Percentiles rank a stretch among this genome's conserved stretches.
phyloP scores from a whole-genome alignment of 2,329 filamentous ascomycete species.

The Periglandula ipomoeae region DNA sequence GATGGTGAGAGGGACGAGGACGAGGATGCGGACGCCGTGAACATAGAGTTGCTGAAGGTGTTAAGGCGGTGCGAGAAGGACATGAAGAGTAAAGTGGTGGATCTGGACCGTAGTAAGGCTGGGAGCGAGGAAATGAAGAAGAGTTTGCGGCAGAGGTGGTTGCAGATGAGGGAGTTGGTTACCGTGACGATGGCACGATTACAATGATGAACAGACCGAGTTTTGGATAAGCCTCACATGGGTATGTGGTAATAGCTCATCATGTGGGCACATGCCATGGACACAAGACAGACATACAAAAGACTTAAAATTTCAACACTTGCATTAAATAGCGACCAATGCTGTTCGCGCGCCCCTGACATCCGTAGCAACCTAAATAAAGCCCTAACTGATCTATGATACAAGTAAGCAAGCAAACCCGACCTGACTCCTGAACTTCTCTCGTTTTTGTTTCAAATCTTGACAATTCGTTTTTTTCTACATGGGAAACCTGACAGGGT shows the following conservation, averaged over 20 bases:
- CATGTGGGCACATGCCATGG: too few species aligned
- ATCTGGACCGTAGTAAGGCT: constrained; percentile 20
- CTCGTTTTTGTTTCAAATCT: background rate
- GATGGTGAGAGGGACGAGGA: constrained; percentile 38
- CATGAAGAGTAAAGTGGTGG: constrained; percentile 20
- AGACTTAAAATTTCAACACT: background rate
- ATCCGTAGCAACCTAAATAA: constrained; percentile 1
- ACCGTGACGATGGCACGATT: constrained; percentile 10
- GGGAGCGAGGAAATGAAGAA: constrained; percentile 19
- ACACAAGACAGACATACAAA: too few species aligned
- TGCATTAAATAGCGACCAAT: constrained; percentile 1
- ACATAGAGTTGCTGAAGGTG: constrained; percentile 26
- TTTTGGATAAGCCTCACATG: too few species aligned
- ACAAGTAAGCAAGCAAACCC: constrained; percentile 8
- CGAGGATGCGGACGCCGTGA: constrained; percentile 30
- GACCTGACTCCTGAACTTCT: background rate
- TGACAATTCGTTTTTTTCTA: background rate
- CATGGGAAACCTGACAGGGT: background rate
- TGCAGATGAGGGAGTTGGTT: constrained; percentile 18
- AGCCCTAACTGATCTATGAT: constrained; percentile 5
- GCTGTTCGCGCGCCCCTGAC: constrained; percentile 9
- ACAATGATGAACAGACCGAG: constrained; percentile 2
- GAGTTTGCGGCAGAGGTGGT: constrained; percentile 15
- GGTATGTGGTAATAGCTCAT: too few species aligned
- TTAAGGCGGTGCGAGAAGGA: constrained; percentile 27